Base-by-base conservation (phyloP, 352 stramenopile genomes). In the Phytophthora parvispora region DNA sequence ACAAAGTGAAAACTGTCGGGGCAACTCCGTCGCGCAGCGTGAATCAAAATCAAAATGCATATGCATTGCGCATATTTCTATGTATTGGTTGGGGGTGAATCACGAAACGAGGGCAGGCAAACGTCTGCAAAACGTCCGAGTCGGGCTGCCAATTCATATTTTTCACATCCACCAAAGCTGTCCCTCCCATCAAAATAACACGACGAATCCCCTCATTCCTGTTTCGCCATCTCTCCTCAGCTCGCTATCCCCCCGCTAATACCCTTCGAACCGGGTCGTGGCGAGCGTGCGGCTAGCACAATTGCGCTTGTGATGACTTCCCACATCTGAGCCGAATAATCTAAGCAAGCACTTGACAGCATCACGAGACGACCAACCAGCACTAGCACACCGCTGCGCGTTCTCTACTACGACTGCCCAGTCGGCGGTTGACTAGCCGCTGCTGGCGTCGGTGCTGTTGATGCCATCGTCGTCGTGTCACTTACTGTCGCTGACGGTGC, bases 91-190 rank as follows among this genome's bases (percentile, higher is more conserved):
- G 34, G 45, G 36, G 43, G 52, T 55, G 47, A 61, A 61, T 28
- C 43, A 50, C 52, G 12, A 74, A 60, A 51, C 40, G 38, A 70
- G 16, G 43, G 59, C 60, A 55, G 50, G 50, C 45, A 58, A 64
- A 64, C 31, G 53, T 60, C 53, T 56, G 65, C 58, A 65, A 54
- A 70, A 75, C 60, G 51, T 73, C 54, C 47, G 49, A 70, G 36
- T 64, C 20, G 31, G 34, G 54, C 64, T 75, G 64, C 62, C 69
- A 73, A 69, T 76, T 81, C 69, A 70, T 78, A 78, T 78, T 81
- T 67, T 80, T 81, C 74, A 81, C 74, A 78, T 70, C 67, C 67
- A 77, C 63, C 72, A 77, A 67, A 64, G 54, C 57, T 67, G 45
- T 62, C 62, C 56, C 42, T 72, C 43, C 56, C 69, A 70, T 60